phyloP scores from a whole-genome alignment of 2,329 filamentous ascomycete genomes.

The Fonsecaea monophora region DNA sequence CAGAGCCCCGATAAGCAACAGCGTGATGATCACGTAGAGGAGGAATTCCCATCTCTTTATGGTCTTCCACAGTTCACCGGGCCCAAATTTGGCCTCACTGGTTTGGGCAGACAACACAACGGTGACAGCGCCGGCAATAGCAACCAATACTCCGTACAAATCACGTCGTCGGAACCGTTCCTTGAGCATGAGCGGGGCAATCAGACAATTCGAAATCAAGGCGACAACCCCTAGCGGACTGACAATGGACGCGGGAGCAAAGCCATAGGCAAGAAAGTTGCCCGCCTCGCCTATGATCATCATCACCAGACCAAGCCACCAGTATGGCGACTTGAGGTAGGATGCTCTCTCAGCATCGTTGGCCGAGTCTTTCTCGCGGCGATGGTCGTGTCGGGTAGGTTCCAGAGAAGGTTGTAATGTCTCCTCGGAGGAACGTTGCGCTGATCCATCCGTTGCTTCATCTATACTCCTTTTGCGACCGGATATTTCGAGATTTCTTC shows the following conservation, averaged over 20 bases:
- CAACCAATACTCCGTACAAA: constrained; percentile 84
- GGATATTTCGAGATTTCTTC: constrained; percentile 24
- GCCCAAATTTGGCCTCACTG: constrained; percentile 88
- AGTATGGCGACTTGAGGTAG: constrained; percentile 90
- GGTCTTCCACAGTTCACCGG: constrained; percentile 85
- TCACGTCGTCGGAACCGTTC: constrained; percentile 86
- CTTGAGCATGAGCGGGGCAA: constrained; percentile 91
- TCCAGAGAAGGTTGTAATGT: constrained; percentile 13
- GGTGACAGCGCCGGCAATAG: constrained; percentile 84
- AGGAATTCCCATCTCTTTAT: constrained; percentile 90
- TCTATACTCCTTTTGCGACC: constrained; percentile 19
- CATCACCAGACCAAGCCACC: constrained; percentile 92
- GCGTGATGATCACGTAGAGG: constrained; percentile 82
- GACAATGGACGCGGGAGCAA: constrained; percentile 95
- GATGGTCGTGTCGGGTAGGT: constrained; percentile 8
- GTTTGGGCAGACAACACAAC: constrained; percentile 91
- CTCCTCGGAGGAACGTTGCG: constrained; percentile 15
- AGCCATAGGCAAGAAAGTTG: constrained; percentile 97
- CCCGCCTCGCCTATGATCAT: constrained; percentile 94
- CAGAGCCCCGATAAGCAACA: constrained; percentile 73
- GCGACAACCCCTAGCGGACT: constrained; percentile 97
- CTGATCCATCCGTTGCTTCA: constrained; percentile 30
- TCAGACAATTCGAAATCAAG: constrained; percentile 93
- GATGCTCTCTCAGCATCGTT: constrained; percentile 62
- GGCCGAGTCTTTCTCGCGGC: constrained; percentile 44